Conservation (phyloP, 176 grass and related monocot species). For the Pharus latifolius region DNA sequence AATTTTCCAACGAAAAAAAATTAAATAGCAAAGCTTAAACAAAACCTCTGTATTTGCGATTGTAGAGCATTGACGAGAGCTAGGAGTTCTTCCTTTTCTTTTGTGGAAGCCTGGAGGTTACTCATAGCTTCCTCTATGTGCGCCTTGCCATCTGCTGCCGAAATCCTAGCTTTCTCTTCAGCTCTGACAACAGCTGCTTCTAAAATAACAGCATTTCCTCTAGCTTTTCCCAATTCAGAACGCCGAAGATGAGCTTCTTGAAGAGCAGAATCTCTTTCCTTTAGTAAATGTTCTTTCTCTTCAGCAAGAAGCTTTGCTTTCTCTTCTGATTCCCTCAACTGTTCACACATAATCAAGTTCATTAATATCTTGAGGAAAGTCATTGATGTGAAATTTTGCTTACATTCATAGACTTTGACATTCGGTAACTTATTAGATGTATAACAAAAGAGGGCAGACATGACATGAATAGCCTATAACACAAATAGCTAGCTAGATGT, state of each 20-base stretch:
- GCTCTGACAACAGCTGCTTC: constrained; percentile 89
- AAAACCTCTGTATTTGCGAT: constrained; percentile 63
- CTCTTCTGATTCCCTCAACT: constrained; percentile 73
- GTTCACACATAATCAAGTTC: constrained; percentile 16
- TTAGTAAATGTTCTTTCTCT: constrained; percentile 66
- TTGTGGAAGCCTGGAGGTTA: constrained; percentile 42
- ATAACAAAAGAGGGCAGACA: too few species aligned
- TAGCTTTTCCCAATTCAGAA: constrained; percentile 87
- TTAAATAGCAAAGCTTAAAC: background rate
- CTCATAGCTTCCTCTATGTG: constrained; percentile 50
- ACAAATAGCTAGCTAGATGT: too few species aligned
- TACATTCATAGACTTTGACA: background rate
- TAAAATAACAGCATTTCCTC: constrained; percentile 85
- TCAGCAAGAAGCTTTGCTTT: constrained; percentile 44
- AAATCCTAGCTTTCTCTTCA: constrained; percentile 82
- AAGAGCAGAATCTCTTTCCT: constrained; percentile 71
- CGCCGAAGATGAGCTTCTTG: constrained; percentile 85
- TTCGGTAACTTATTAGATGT: background rate
- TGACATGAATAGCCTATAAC: too few species aligned
- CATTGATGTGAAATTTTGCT: background rate
- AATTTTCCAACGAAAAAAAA: background rate
- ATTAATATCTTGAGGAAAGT: background rate
- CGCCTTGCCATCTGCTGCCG: constrained; percentile 39
- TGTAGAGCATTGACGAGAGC: constrained; percentile 45
- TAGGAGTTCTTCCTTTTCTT: constrained; percentile 76